These are phyloP conservation scores for Fraxinus velutina DNA, from an alignment of 305 asterid species.

Conservation along the genomic window DNA sequence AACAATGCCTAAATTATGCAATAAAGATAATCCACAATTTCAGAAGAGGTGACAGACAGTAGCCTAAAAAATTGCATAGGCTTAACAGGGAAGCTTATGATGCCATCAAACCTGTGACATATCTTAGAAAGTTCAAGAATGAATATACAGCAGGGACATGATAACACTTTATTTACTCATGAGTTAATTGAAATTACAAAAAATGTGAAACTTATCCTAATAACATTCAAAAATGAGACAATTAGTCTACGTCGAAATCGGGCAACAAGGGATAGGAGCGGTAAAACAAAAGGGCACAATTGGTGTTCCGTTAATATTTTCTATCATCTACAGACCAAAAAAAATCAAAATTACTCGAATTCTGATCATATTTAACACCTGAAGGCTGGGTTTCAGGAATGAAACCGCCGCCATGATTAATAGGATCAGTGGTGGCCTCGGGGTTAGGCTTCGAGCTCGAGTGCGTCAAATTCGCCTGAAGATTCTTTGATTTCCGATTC, in stretches of 20 bases:
- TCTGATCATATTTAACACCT: constrained; percentile 33
- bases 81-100: background rate
- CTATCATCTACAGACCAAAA: background rate
- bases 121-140: background rate
- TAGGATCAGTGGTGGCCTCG: constrained; percentile 62
- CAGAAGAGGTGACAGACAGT: background rate
- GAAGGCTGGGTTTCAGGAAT: constrained; percentile 78
- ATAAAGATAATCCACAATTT: background rate
- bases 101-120: background rate
- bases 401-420: constrained; percentile 84
- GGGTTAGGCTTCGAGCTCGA: constrained; percentile 59
- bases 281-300: background rate
- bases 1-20: background rate
- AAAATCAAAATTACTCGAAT: background rate
- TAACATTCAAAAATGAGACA: background rate
- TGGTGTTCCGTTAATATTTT: background rate
- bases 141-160: background rate
- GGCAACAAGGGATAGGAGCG: background rate
- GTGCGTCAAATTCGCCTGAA: constrained; percentile 32
- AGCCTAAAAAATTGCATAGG: background rate
- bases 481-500: constrained; percentile 43
- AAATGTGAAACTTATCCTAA: background rate
- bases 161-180: background rate
- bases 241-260: background rate
- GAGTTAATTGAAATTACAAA: background rate